A percentile compares a stretch with the other conserved stretches of the same genome.
Conservation (phyloP, 129 eudicot species). For the Flaveria ramosissima region DNA sequence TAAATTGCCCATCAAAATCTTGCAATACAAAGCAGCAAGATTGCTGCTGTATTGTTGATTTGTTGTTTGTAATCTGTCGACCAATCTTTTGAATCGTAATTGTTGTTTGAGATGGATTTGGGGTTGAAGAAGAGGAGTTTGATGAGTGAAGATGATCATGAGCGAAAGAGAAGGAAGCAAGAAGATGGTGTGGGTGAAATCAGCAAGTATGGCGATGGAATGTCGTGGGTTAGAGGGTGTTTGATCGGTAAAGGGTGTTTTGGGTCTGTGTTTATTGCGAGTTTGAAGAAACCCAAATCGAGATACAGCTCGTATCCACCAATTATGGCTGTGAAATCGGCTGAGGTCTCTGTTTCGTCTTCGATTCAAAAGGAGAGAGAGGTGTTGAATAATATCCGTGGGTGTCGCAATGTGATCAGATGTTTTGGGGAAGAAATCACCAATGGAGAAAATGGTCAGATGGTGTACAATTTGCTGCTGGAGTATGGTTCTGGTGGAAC, state of each 20-base stretch:
- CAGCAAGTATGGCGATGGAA: constrained; percentile 73
- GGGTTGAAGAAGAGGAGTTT: constrained; percentile 29
- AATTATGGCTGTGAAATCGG: constrained; percentile 85
- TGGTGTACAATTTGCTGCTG: constrained; percentile 54
- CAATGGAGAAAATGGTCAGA: constrained; percentile 45
- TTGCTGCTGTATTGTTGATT: background rate
- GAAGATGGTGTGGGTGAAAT: background rate
- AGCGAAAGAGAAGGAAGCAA: constrained; percentile 12
- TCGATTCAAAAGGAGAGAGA: constrained; percentile 71
- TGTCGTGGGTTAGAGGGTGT: constrained; percentile 71
- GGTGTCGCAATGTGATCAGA: constrained; percentile 52
- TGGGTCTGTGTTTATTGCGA: constrained; percentile 75
- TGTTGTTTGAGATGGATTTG: constrained; percentile 20
- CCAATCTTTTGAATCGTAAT: constrained; percentile 1
- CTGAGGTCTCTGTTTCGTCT: constrained; percentile 70
- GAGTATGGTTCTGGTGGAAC: constrained; percentile 74
- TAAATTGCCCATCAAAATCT: constrained; percentile 7
- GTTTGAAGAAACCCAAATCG: constrained; percentile 62
- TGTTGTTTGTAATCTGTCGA: constrained; percentile 10
- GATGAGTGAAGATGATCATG: constrained; percentile 16
- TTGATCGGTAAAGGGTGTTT: constrained; percentile 76
- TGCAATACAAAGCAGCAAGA: too few relatives aligned
- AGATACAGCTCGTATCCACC: constrained; percentile 56
- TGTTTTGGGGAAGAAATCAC: constrained; percentile 81
- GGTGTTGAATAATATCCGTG: constrained; percentile 48